phyloP scores from a whole-genome alignment of 129 eudicot species.

The Lonicera japonica region DNA sequence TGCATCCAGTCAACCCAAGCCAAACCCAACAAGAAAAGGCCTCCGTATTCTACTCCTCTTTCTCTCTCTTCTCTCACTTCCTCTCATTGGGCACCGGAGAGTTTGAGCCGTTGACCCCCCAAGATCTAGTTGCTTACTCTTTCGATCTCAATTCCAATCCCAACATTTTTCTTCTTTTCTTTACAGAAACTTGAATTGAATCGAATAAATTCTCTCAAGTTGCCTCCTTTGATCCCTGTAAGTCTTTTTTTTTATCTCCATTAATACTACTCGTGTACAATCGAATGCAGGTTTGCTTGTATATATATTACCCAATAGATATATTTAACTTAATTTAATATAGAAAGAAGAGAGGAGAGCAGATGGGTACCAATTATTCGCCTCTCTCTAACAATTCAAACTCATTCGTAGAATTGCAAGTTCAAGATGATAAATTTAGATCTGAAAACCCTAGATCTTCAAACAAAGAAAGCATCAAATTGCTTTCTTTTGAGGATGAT shows the following conservation, averaged over 20 bases:
- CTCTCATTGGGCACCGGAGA: neutral
- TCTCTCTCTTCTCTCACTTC: neutral
- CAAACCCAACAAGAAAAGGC: neutral
- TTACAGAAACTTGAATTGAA: neutral
- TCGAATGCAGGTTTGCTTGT: neutral
- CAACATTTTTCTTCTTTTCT: neutral
- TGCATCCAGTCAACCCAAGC: neutral
- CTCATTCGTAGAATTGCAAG: conserved; percentile 45
- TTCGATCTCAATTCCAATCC: neutral
- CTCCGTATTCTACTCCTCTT: neutral
- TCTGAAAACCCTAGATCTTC: conserved; percentile 14
- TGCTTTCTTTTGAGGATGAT: conserved; percentile 20
- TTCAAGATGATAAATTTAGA: conserved; percentile 25
- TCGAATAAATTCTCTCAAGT: conserved; percentile 13
- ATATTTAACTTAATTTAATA: too few relatives aligned
- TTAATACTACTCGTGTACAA: neutral
- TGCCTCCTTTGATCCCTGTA: conserved; percentile 12
- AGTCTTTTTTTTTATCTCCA: conserved; percentile 3
- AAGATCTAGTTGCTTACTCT: conserved; percentile 1
- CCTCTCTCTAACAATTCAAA: conserved; percentile 43
- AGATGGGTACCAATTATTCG: conserved; percentile 51
- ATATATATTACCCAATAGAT: conserved; percentile 9
- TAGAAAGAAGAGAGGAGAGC: neutral
- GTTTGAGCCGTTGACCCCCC: conserved; percentile 5
- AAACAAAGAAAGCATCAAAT: conserved; percentile 6